These are phyloP conservation scores for Tympanopsis confertula DNA, from an alignment of 2,329 filamentous ascomycete species.

Conservation along the genomic window DNA sequence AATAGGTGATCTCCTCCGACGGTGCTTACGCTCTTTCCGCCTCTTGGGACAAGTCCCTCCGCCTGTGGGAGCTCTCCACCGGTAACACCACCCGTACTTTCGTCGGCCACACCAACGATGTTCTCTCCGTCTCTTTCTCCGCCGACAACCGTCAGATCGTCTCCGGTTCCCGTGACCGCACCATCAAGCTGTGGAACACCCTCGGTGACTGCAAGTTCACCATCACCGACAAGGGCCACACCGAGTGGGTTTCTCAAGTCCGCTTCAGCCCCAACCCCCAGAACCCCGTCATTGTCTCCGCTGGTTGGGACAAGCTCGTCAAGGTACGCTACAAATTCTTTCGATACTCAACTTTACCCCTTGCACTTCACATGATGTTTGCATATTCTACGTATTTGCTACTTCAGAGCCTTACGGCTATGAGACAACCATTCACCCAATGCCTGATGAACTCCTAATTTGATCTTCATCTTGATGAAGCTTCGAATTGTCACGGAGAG, in stretches of 20 bases:
- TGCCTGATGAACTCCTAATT: constrained; percentile 53
- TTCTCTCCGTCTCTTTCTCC: constrained; percentile 99
- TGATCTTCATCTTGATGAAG: constrained; percentile 2
- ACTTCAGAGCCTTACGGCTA: constrained; percentile 97
- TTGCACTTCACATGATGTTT: constrained; percentile 69
- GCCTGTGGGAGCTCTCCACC: constrained; percentile 96
- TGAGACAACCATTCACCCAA: constrained; percentile 95
- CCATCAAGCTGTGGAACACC: constrained; percentile 99
- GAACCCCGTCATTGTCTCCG: constrained; percentile 98
- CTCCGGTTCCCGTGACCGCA: constrained; percentile 93
- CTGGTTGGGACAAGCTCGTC: constrained; percentile 99
- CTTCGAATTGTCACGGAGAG: constrained; percentile 1
- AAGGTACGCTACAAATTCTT: constrained; percentile 62
- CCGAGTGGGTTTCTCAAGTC: constrained; percentile 98
- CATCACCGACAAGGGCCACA: constrained; percentile 99
- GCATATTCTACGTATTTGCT: constrained; percentile 91
- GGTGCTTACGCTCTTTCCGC: constrained; percentile 97
- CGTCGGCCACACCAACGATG: constrained; percentile 98
- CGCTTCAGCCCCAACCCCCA: constrained; percentile 99
- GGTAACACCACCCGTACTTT: constrained; percentile 96
- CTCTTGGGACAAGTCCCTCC: constrained; percentile 99
- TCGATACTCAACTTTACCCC: constrained; percentile 3
- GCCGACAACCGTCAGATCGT: constrained; percentile 99
- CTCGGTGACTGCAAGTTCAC: constrained; percentile 99
- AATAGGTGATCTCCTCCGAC: constrained; percentile 95